These are phyloP conservation scores for Dentipellis fragilis DNA, from an alignment of 768 basidiomycete species.

Conservation along the genomic window DNA sequence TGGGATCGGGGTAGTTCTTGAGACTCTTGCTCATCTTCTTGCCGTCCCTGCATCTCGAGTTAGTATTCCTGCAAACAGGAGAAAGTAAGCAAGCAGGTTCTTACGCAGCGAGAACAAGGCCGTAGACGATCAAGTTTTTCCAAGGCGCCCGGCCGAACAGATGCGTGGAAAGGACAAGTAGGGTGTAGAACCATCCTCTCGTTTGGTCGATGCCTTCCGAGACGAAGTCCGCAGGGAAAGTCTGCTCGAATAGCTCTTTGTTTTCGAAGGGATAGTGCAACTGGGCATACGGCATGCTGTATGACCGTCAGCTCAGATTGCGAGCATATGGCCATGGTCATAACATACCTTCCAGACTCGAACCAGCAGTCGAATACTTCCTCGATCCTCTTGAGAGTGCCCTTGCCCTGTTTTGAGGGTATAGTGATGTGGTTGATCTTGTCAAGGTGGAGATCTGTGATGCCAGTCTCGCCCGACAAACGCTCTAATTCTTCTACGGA, in stretches of 20 bases:
- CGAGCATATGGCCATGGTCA: neutral
- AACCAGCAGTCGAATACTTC: slow-evolving; percentile 99
- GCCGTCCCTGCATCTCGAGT: slow-evolving; percentile 54
- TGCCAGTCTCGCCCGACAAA: slow-evolving; percentile 73
- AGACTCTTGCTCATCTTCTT: slow-evolving; percentile 99
- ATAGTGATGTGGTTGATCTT: slow-evolving; percentile 95
- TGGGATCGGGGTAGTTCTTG: slow-evolving; percentile 95
- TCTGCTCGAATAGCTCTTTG: slow-evolving; percentile 72
- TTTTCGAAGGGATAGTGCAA: slow-evolving; percentile 98
- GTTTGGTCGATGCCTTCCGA: slow-evolving; percentile 99
- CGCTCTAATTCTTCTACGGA: slow-evolving; percentile 84
- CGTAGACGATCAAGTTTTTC: slow-evolving; percentile 96
- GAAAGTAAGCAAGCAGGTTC: slow-evolving; percentile 19
- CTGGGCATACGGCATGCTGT: slow-evolving; percentile 97
- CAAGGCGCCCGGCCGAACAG: slow-evolving; percentile 90
- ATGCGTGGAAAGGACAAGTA: slow-evolving; percentile 93
- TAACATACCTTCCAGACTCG: slow-evolving; percentile 86
- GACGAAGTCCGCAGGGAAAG: slow-evolving; percentile 93
- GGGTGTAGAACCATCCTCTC: slow-evolving; percentile 98
- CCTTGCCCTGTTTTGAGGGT: slow-evolving; percentile 84
- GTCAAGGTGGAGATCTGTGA: slow-evolving; percentile 88
- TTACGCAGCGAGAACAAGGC: slow-evolving; percentile 89
- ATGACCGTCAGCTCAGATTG: neutral
- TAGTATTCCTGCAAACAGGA: neutral
- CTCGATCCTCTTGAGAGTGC: slow-evolving; percentile 77